Conservation (phyloP, 345 rosid species). For the Rhodamnia rubescens region DNA sequence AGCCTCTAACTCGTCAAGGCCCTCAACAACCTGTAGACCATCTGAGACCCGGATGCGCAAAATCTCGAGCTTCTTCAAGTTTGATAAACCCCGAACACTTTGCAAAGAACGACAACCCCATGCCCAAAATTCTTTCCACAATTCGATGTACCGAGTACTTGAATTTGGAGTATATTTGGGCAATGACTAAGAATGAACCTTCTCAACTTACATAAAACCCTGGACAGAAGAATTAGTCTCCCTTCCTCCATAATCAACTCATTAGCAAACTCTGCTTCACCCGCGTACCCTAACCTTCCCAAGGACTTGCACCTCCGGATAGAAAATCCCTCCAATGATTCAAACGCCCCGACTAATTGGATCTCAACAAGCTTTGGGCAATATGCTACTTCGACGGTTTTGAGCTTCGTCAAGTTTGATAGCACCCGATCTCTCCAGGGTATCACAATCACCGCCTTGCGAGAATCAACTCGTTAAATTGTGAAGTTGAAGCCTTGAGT, state of each 20-base stretch:
- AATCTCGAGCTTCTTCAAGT: neutral
- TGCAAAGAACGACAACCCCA: neutral
- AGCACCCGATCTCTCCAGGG: accelerated
- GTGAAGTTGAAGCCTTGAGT: neutral
- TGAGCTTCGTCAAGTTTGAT: too few species aligned
- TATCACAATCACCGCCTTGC: accelerated
- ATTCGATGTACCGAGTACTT: neutral
- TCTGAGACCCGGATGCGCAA: accelerated
- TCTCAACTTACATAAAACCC: neutral
- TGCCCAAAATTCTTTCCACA: too few species aligned
- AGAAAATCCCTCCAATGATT: too few species aligned
- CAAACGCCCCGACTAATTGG: too few species aligned
- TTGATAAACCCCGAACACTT: neutral
- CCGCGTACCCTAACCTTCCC: neutral
- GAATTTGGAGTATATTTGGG: neutral
- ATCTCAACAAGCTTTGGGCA: too few species aligned
- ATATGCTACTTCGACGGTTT: accelerated
- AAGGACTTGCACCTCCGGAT: accelerated
- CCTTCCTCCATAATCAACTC: neutral
- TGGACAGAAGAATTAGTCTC: neutral
- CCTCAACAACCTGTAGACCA: neutral
- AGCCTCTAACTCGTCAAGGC: neutral
- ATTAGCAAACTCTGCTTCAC: neutral
- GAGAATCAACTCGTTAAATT: neutral
- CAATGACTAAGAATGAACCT: accelerated